Percentiles rank a stretch among this genome's conserved stretches.
Conservation (phyloP, 139 green algal genomes). For the Volvox reticuliferus region DNA sequence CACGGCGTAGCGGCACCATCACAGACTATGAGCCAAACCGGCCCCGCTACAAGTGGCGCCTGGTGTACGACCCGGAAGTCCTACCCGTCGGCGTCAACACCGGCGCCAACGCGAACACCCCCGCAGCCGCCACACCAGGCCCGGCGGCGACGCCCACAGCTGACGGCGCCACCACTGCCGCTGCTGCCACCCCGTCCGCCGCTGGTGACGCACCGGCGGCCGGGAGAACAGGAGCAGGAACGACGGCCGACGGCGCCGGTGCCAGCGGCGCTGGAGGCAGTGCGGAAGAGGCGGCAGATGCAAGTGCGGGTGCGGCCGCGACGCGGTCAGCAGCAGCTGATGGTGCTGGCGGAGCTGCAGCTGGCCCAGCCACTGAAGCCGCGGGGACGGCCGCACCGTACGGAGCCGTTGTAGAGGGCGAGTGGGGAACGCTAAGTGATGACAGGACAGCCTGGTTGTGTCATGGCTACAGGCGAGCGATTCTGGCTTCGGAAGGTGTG, state of each 20-base stretch:
- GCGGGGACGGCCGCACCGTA: neutral
- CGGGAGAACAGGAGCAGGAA: no score
- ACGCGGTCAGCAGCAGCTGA: neutral
- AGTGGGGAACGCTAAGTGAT: slow-evolving; percentile 38
- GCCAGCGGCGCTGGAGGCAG: neutral
- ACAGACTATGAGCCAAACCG: slow-evolving; percentile 48
- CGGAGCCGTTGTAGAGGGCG: slow-evolving; percentile 11
- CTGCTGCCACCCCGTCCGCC: neutral
- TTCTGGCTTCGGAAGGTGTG: slow-evolving; percentile 33
- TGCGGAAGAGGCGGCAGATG: neutral
- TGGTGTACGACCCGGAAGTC: slow-evolving; percentile 43
- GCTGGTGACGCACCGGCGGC: neutral
- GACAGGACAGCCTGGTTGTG: slow-evolving; percentile 38
- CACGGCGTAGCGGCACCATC: slow-evolving; percentile 22
- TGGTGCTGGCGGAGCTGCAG: neutral
- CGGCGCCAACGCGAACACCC: neutral
- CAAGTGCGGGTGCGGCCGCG: neutral
- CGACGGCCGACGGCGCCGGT: neutral
- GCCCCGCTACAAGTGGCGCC: slow-evolving; percentile 42
- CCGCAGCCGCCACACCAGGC: neutral
- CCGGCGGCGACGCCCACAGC: neutral
- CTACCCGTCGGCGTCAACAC: neutral
- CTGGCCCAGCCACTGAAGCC: neutral
- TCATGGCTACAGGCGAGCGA: slow-evolving; percentile 39
- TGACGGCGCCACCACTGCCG: neutral